phyloP scores from a whole-genome alignment of 139 green algal species.

The Pleodorina starrii region DNA sequence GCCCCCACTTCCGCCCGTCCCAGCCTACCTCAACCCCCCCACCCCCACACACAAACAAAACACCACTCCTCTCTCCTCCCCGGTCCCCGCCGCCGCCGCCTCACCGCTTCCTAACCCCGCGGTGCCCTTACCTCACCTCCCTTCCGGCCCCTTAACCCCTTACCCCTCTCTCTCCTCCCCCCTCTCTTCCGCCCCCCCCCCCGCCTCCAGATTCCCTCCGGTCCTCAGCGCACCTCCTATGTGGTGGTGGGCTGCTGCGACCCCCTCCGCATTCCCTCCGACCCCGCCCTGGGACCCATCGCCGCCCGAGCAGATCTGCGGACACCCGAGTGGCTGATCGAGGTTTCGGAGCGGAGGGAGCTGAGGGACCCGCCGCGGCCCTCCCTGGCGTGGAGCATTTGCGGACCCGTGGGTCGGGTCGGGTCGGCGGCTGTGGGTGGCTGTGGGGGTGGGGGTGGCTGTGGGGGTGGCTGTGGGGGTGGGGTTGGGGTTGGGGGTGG shows the following conservation, averaged over 20 bases:
- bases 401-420: too few relatives aligned
- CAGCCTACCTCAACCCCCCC: too few relatives aligned
- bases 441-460: background rate
- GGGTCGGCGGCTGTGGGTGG: background rate
- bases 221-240: background rate
- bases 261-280: background rate
- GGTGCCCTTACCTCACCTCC: background rate
- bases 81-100: too few relatives aligned
- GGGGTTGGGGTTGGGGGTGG: too few relatives aligned
- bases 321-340: constrained; percentile 14
- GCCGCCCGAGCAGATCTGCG: background rate
- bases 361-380: constrained; percentile 20
- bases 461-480: too few relatives aligned
- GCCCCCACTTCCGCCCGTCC: too few relatives aligned
- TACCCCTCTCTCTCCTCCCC: background rate
- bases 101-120: too few relatives aligned
- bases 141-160: background rate
- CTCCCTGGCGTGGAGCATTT: constrained; percentile 26
- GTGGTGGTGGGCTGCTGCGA: constrained; percentile 22
- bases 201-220: background rate
- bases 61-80: too few relatives aligned
- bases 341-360: background rate
- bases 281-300: background rate
- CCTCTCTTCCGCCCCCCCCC: background rate
- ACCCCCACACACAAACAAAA: too few relatives aligned